Percentiles rank a stretch among this genome's conserved stretches.
Evolutionary conservation across 352 stramenopile genomes (phyloP).

Genomic region (Phytophthora constricta): DNA sequence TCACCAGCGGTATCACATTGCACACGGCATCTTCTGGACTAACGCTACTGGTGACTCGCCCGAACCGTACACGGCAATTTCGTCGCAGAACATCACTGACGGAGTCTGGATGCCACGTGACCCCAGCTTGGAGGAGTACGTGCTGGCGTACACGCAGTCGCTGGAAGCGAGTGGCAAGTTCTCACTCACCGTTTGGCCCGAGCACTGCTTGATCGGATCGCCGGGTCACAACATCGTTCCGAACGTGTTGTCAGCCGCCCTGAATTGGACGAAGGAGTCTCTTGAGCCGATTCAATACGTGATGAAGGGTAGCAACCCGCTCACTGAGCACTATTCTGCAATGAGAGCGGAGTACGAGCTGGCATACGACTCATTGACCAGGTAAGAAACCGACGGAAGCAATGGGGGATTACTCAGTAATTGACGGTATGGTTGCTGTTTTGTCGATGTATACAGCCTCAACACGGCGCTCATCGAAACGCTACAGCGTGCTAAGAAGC

Average conservation of each 20-base stretch:
- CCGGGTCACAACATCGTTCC: constrained; percentile 86
- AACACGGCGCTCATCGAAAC: constrained; percentile 85
- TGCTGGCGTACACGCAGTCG: constrained; percentile 85
- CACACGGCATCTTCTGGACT: constrained; percentile 93
- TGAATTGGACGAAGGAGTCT: constrained; percentile 79
- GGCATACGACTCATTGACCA: constrained; percentile 56
- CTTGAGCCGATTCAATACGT: constrained; percentile 81
- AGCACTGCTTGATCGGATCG: constrained; percentile 95
- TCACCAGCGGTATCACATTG: constrained; percentile 95
- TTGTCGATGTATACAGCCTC: constrained; percentile 59
- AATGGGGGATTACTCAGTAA: background rate
- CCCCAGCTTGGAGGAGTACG: constrained; percentile 76
- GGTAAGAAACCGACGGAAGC: constrained; percentile 16
- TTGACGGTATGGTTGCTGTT: background rate
- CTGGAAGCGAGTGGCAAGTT: constrained; percentile 90
- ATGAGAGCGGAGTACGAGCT: constrained; percentile 92
- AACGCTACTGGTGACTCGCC: constrained; percentile 68
- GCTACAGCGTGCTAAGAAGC: constrained; percentile 69
- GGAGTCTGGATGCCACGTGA: constrained; percentile 60
- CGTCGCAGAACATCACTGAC: constrained; percentile 68
- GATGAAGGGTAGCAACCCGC: constrained; percentile 92
- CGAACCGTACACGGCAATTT: constrained; percentile 93
- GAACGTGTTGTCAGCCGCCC: constrained; percentile 74
- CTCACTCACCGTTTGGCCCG: constrained; percentile 94
- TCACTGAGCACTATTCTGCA: constrained; percentile 96